A percentile compares a stretch with the other conserved stretches of the same genome.
These are phyloP conservation scores for Nepenthes alata DNA, from an alignment of 179 eudicot genomes.

Conservation along the genomic window DNA sequence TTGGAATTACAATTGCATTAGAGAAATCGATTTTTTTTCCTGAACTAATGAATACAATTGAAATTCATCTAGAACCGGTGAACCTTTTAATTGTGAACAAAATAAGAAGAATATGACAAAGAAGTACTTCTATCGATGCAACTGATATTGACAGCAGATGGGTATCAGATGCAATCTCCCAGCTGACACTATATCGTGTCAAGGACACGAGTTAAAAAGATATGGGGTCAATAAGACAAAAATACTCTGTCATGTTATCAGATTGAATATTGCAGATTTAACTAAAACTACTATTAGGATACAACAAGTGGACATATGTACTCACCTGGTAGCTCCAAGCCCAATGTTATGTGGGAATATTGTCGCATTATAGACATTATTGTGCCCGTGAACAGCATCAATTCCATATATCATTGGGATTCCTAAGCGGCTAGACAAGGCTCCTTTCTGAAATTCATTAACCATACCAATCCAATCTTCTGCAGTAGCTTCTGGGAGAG, in stretches of 20 bases:
- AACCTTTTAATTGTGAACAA: too few species aligned
- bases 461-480: conserved; percentile 40
- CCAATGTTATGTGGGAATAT: conserved; percentile 45
- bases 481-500: conserved; percentile 39
- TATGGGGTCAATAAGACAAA: neutral
- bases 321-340: conserved; percentile 47
- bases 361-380: conserved; percentile 42
- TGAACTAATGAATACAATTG: too few species aligned
- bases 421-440: conserved; percentile 33
- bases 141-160: too few species aligned
- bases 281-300: neutral
- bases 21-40: too few species aligned
- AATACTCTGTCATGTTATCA: neutral
- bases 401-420: conserved; percentile 50
- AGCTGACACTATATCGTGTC: neutral
- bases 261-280: neutral
- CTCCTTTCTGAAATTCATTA: conserved; percentile 27
- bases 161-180: too few species aligned
- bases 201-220: neutral
- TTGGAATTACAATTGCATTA: too few species aligned
- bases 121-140: too few species aligned
- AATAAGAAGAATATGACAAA: too few species aligned
- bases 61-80: too few species aligned
- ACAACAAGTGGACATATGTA: neutral
- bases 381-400: conserved; percentile 48